Conservation (phyloP, 2,329 filamentous ascomycete species). For the Gliomastix tumulicola region DNA sequence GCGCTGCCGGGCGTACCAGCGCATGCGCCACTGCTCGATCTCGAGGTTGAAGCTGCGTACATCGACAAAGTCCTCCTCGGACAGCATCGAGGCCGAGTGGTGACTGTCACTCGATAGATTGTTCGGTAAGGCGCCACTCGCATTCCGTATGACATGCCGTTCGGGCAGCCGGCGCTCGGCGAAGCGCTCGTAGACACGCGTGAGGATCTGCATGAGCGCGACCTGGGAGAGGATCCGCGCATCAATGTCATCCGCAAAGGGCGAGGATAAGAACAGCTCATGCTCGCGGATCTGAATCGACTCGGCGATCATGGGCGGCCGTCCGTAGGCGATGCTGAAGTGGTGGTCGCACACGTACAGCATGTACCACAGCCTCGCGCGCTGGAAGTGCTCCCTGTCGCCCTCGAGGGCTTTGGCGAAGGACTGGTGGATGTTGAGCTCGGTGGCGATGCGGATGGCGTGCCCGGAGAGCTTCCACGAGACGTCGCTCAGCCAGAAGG, state of each 20-base stretch:
- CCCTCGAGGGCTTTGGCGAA: constrained; percentile 38
- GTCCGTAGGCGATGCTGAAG: constrained; percentile 53
- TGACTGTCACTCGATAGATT: constrained; percentile 14
- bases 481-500: constrained; percentile 56
- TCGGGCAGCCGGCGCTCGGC: constrained; percentile 41
- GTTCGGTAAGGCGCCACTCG: constrained; percentile 19
- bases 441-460: constrained; percentile 50
- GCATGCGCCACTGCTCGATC: constrained; percentile 32
- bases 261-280: constrained; percentile 39
- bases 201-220: constrained; percentile 52
- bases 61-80: constrained; percentile 25
- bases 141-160: constrained; percentile 7
- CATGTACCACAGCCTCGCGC: constrained; percentile 54
- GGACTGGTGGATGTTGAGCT: constrained; percentile 47
- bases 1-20: constrained; percentile 17
- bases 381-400: constrained; percentile 39
- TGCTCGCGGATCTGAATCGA: constrained; percentile 49
- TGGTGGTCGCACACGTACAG: constrained; percentile 61
- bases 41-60: constrained; percentile 30
- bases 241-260: constrained; percentile 37
- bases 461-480: constrained; percentile 51
- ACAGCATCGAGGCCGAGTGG: constrained; percentile 33
- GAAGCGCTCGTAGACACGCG: constrained; percentile 50
- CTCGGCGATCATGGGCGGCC: constrained; percentile 53
- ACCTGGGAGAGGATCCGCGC: constrained; percentile 53